phyloP scores from a whole-genome alignment of 2,329 filamentous ascomycete species.

The Aspergillus ruber region DNA sequence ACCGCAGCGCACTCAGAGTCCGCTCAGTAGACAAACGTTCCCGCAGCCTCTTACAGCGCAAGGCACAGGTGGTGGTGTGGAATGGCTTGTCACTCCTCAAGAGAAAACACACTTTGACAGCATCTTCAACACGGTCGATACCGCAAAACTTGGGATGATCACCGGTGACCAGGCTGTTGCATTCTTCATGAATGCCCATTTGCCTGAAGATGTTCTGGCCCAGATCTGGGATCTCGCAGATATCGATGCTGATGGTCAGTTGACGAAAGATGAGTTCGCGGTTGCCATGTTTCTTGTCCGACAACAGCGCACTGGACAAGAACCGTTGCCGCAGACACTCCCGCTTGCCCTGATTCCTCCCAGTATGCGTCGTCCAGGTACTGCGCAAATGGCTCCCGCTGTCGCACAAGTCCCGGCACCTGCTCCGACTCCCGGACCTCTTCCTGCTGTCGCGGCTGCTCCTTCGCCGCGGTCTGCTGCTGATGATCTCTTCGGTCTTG shows the following conservation, averaged over 20 bases:
- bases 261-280: conserved; percentile 86
- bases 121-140: conserved; percentile 79
- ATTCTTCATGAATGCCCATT: conserved; percentile 87
- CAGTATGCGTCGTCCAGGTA: conserved; percentile 60
- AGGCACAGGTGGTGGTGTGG: conserved; percentile 46
- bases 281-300: conserved; percentile 97
- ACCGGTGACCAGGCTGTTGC: conserved; percentile 89
- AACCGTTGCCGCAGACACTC: conserved; percentile 66
- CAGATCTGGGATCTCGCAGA: conserved; percentile 97
- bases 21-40: conserved; percentile 48
- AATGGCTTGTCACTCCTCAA: conserved; percentile 75
- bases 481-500: conserved; percentile 89
- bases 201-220: conserved; percentile 81
- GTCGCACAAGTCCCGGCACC: conserved; percentile 40
- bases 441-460: conserved; percentile 39
- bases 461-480: conserved; percentile 70
- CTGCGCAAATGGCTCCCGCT: conserved; percentile 29
- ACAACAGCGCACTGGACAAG: conserved; percentile 71
- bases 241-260: conserved; percentile 78
- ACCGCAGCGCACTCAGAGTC: conserved; percentile 54
- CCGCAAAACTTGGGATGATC: conserved; percentile 70
- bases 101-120: conserved; percentile 86
- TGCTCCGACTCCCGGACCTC: conserved; percentile 35
- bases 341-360: conserved; percentile 80
- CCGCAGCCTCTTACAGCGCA: conserved; percentile 47